Conservation (phyloP, 192 early-diverging fungal genomes). For the Podila epicladia region DNA sequence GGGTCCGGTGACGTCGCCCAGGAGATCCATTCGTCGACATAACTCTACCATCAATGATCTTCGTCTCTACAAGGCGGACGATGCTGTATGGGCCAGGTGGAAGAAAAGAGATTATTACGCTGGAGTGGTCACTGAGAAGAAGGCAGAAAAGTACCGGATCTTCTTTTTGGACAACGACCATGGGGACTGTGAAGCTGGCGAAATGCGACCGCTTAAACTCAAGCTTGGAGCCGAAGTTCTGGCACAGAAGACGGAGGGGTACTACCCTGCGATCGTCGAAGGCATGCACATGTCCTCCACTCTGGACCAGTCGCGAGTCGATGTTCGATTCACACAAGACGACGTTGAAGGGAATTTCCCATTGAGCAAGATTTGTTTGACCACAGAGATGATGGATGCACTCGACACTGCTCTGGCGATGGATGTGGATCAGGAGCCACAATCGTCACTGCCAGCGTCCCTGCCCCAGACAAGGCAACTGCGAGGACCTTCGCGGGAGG, state of each 20-base stretch:
- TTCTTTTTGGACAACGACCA: slow-evolving; percentile 23
- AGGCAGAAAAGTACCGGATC: slow-evolving; percentile 11
- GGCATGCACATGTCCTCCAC: slow-evolving; percentile 16
- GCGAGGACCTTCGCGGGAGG: neutral
- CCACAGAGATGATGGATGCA: slow-evolving; percentile 15
- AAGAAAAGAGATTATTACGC: slow-evolving; percentile 14
- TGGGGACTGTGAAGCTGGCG: neutral
- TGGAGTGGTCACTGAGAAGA: slow-evolving; percentile 8
- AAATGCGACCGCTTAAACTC: slow-evolving; percentile 40
- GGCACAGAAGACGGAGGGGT: slow-evolving; percentile 19
- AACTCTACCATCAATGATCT: slow-evolving; percentile 11
- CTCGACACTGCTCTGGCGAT: slow-evolving; percentile 19
- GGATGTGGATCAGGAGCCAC: slow-evolving; percentile 8
- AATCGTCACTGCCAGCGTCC: neutral
- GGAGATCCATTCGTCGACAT: slow-evolving; percentile 14
- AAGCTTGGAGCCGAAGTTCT: slow-evolving; percentile 27
- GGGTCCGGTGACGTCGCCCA: neutral
- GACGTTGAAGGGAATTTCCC: slow-evolving; percentile 16
- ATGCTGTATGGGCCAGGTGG: slow-evolving; percentile 40
- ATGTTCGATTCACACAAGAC: slow-evolving; percentile 26
- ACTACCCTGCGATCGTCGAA: slow-evolving; percentile 14
- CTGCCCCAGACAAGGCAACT: neutral
- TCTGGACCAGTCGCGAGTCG: slow-evolving; percentile 13
- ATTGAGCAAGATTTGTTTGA: slow-evolving; percentile 10
- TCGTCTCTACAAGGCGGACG: slow-evolving; percentile 14